Conservation (phyloP, 139 green algal species). For the Chlorella vulgaris region DNA sequence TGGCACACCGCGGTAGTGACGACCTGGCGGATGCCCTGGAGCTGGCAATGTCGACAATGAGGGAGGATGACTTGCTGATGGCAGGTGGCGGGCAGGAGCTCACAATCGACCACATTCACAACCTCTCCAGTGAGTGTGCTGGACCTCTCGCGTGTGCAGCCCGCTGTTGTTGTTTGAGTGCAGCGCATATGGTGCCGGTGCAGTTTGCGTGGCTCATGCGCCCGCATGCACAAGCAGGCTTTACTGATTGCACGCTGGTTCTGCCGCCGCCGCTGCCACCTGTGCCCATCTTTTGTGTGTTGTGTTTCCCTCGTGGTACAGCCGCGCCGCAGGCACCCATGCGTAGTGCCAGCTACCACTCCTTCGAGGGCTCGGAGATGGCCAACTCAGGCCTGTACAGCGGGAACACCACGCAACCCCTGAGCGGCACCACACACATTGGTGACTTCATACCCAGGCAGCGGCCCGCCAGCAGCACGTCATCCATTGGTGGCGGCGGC, state of each 20-base stretch:
- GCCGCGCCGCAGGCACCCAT: neutral
- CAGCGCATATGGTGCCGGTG: neutral
- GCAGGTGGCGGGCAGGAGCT: slow-evolving; percentile 19
- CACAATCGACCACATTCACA: slow-evolving; percentile 49
- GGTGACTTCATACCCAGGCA: slow-evolving; percentile 15
- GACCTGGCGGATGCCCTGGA: slow-evolving; percentile 1
- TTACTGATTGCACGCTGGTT: neutral
- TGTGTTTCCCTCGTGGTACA: too few relatives aligned
- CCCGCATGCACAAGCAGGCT: neutral
- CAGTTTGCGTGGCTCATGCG: too few relatives aligned
- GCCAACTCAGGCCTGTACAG: neutral
- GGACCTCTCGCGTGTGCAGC: neutral
- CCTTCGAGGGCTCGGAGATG: slow-evolving; percentile 11
- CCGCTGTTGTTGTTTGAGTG: too few relatives aligned
- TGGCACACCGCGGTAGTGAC: slow-evolving; percentile 8
- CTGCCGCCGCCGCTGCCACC: neutral
- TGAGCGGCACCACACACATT: slow-evolving; percentile 10
- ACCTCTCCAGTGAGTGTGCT: slow-evolving; percentile 37
- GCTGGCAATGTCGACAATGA: neutral
- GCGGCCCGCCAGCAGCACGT: slow-evolving; percentile 10
- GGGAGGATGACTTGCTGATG: slow-evolving; percentile 33
- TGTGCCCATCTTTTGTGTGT: too few relatives aligned
- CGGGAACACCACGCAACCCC: neutral
- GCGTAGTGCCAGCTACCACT: slow-evolving; percentile 14
- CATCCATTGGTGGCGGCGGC: neutral